These are phyloP conservation scores for Physaria fendleri DNA, from an alignment of 345 rosid species.

Conservation along the genomic window DNA sequence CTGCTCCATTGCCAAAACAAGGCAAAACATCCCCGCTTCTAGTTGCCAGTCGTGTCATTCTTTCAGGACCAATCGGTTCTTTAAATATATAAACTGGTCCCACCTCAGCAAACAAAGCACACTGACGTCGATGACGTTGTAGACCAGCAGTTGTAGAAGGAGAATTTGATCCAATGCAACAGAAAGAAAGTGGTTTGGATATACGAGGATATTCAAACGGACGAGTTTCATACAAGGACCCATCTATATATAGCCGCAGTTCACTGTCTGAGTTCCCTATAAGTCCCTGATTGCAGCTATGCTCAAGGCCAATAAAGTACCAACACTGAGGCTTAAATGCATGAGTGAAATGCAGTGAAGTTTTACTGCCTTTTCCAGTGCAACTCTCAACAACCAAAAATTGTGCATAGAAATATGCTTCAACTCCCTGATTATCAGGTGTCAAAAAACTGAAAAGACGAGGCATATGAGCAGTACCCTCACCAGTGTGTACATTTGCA, in stretches of 20 bases:
- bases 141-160: constrained; percentile 84
- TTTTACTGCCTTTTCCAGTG: constrained; percentile 79
- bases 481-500: constrained; percentile 89
- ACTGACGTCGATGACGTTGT: constrained; percentile 89
- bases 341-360: constrained; percentile 93
- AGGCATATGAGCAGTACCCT: constrained; percentile 94
- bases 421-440: constrained; percentile 89
- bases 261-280: constrained; percentile 91
- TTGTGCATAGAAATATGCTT: constrained; percentile 94
- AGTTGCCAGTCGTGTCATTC: constrained; percentile 74
- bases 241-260: constrained; percentile 76
- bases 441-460: constrained; percentile 90
- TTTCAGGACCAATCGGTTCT: constrained; percentile 89
- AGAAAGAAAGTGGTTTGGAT: constrained; percentile 87
- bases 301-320: constrained; percentile 96
- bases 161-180: constrained; percentile 94
- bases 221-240: constrained; percentile 79
- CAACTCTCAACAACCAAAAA: constrained; percentile 93
- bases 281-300: constrained; percentile 63
- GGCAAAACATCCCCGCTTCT: constrained; percentile 94
- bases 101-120: constrained; percentile 98
- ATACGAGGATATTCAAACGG: constrained; percentile 91
- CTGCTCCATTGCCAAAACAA: constrained; percentile 81
- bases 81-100: constrained; percentile 91
- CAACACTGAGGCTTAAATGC: constrained; percentile 98